Conservation (phyloP, 495 filamentous ascomycete species). For the Acidiella bohemica region DNA sequence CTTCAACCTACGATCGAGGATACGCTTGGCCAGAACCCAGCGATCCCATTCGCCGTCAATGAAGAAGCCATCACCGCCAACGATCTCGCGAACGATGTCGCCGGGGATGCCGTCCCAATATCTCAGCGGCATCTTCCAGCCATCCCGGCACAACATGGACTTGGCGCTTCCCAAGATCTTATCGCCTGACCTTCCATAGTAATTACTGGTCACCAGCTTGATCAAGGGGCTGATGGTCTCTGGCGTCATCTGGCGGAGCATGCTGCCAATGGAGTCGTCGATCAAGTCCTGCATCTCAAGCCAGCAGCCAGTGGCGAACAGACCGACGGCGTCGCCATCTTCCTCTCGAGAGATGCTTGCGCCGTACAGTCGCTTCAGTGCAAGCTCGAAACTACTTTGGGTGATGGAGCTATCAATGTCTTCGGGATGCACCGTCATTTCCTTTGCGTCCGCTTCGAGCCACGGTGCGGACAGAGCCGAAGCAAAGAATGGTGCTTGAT, state of each 20-base stretch:
- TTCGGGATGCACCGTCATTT: conserved; percentile 44
- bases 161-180: conserved; percentile 43
- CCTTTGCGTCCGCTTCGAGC: conserved; percentile 40
- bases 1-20: conserved; percentile 40
- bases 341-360: conserved; percentile 36
- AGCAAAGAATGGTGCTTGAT: conserved; percentile 46
- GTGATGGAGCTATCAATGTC: conserved; percentile 45
- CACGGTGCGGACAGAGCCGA: conserved; percentile 45
- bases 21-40: conserved; percentile 41
- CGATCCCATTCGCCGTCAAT: conserved; percentile 45
- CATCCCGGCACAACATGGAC: conserved; percentile 47
- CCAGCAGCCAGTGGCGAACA: conserved; percentile 48
- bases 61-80: conserved; percentile 49
- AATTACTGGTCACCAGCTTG: conserved; percentile 43
- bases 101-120: conserved; percentile 47
- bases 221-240: conserved; percentile 36
- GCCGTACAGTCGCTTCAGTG: conserved; percentile 44
- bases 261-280: conserved; percentile 39
- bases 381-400: conserved; percentile 42
- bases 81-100: conserved; percentile 43
- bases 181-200: conserved; percentile 44
- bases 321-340: conserved; percentile 40
- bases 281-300: conserved; percentile 47
- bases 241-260: conserved; percentile 41
- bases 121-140: conserved; percentile 43